Conservation (phyloP, 2,329 filamentous ascomycete genomes). For the Diatrype stigma region DNA sequence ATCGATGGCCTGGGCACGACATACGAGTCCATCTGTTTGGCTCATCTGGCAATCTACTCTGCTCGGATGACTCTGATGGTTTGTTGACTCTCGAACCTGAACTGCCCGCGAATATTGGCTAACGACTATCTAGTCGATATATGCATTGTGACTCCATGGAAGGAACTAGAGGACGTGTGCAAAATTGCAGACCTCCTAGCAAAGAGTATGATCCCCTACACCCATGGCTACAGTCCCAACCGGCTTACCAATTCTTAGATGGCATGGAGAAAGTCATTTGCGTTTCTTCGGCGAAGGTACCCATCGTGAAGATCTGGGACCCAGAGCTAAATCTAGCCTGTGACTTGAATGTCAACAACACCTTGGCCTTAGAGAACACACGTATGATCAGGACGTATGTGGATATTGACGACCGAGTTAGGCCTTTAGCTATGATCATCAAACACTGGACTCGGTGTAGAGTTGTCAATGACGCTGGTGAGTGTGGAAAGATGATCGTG, state of each 20-base stretch:
- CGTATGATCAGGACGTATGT: conserved; percentile 98
- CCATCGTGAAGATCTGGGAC: conserved; percentile 98
- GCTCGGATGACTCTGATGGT: conserved; percentile 96
- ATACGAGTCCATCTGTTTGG: conserved; percentile 93
- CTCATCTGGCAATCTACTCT: conserved; percentile 93
- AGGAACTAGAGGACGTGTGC: conserved; percentile 83
- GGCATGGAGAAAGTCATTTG: conserved; percentile 97
- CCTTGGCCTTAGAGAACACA: conserved; percentile 89
- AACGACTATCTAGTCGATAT: conserved; percentile 72
- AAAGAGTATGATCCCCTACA: conserved; percentile 59
- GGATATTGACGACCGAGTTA: conserved; percentile 83
- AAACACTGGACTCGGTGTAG: conserved; percentile 95
- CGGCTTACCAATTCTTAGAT: conserved; percentile 52
- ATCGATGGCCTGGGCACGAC: conserved; percentile 85
- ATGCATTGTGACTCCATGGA: conserved; percentile 90
- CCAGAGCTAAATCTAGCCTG: conserved; percentile 84
- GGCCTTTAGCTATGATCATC: conserved; percentile 91
- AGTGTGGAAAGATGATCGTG: conserved; percentile 28
- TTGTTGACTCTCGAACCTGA: conserved; percentile 31
- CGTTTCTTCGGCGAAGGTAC: conserved; percentile 90
- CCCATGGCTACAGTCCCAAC: not conserved
- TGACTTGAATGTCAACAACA: conserved; percentile 99
- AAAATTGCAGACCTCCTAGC: conserved; percentile 82
- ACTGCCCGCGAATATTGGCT: conserved; percentile 19
- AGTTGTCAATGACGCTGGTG: conserved; percentile 94